Evolutionary conservation across 1,284 basidiomycete species (phyloP), one percentile per base, ranked within the genome.

Genomic region (Ganoderma lucidum): DNA sequence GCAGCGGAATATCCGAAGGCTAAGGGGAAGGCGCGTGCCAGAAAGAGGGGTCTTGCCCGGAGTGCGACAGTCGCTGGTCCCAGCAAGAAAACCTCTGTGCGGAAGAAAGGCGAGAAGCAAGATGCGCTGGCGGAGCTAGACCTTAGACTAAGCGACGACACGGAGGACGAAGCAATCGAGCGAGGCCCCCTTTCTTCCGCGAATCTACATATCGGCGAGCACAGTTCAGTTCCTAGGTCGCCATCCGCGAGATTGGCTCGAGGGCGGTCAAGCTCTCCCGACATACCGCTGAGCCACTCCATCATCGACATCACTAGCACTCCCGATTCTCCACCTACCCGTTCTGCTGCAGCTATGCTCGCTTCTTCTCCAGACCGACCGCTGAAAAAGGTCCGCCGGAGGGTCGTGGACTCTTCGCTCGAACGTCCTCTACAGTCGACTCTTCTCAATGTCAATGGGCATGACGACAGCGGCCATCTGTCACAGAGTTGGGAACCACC

Each of bases 121-220:
- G 70, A 8, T 53, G 75, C 60, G 45, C 63, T 68, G 45, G 59
- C 15, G 79, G 82, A n/a, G n/a, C 30, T 62, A 72, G 74, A 3
- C 85, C 81, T 67, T 82, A 84, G 73, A 78, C 86, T 63, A 81
- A 81, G 39, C 77, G 88, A 90, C 67, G 89, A 91, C 73, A 82
- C 84, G 3, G 85, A 87, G 64, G 88, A 91, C 72, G 75, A 84
- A 71, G 86, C 86, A 6, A 86, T 90, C 41, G 87, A 88, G 66
- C 69, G 61, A 19, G 81, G 82, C 10, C 69, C 80, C 2, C 58
- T 51, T 19, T 15, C 60, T 14, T 32, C 66, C 12, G 39, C 53
- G 30, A 62, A 71, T 5, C 65, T 56, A 28, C 8, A 14, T 17
- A 14, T 42, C 19, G 39, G 61, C 23, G 39, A 14, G 19, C 41